These are phyloP conservation scores for Cyclospora cayetanensis DNA, from an alignment of 169 alveolate species.

Conservation along the genomic window DNA sequence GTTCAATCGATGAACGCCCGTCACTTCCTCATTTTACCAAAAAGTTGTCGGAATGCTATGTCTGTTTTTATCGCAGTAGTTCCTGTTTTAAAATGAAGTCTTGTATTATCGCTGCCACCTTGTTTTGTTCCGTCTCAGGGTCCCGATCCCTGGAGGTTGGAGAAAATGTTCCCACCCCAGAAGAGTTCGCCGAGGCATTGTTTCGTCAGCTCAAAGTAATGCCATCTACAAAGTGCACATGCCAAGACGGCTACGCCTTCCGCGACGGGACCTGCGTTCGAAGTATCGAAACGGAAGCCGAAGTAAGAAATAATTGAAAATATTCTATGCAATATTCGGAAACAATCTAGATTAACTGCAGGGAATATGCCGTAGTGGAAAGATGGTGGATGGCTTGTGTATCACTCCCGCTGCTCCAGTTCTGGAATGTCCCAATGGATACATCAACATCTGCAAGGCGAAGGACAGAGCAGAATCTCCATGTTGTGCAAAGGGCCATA, in stretches of 20 bases:
- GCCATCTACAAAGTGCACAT: constrained; percentile 35
- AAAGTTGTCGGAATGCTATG: not conserved
- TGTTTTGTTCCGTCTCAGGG: constrained; percentile 61
- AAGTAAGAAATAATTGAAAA: not conserved
- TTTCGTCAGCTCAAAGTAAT: constrained; percentile 30
- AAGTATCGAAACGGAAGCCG: not conserved
- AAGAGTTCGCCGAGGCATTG: not conserved
- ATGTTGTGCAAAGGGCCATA: constrained; percentile 40
- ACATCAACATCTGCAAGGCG: constrained; percentile 20
- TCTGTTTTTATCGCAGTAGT: constrained; percentile 38
- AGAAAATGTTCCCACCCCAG: constrained; percentile 19
- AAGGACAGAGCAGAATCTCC: constrained; percentile 33
- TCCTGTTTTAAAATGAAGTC: constrained; percentile 17
- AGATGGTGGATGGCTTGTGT: constrained; percentile 54
- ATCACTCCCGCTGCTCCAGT: constrained; percentile 15
- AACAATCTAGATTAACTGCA: not conserved
- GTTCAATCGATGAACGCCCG: not conserved
- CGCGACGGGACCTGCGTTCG: constrained; percentile 32
- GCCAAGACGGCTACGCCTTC: constrained; percentile 47
- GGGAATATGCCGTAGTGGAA: constrained; percentile 39
- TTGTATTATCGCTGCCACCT: constrained; percentile 16
- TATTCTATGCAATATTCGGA: not conserved
- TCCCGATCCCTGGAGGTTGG: constrained; percentile 48
- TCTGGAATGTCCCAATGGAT: constrained; percentile 16
- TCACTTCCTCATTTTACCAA: not conserved